Conservation (phyloP, 192 early-diverging fungal species). For the Umbelopsis isabellina region DNA sequence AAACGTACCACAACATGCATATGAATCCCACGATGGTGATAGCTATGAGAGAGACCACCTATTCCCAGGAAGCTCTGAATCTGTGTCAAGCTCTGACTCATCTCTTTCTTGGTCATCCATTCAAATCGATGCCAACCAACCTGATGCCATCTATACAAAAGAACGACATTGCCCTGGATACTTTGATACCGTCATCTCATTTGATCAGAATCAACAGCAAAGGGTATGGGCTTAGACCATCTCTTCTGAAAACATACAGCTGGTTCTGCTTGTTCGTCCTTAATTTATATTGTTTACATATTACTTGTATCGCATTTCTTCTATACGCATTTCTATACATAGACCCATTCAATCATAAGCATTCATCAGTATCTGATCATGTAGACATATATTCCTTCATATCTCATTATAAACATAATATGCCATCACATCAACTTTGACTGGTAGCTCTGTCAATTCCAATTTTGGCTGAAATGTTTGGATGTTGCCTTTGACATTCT, state of each 20-base stretch:
- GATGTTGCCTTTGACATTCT: no score
- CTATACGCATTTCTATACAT: not conserved
- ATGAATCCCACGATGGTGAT: not conserved
- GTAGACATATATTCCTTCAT: not conserved
- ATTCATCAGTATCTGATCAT: conserved; percentile 2
- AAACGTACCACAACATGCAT: not conserved
- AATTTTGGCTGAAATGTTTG: not conserved
- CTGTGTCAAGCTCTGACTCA: not conserved
- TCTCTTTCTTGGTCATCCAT: conserved; percentile 7
- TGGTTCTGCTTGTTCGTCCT: not conserved
- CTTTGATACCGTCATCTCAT: not conserved
- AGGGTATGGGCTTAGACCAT: not conserved
- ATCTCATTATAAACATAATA: conserved; percentile 8
- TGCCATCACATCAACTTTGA: not conserved
- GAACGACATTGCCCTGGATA: not conserved
- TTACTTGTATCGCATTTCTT: not conserved
- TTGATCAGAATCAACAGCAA: not conserved
- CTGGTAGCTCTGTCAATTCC: not conserved
- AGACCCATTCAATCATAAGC: not conserved
- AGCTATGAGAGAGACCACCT: not conserved
- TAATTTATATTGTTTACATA: not conserved
- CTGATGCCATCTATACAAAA: not conserved
- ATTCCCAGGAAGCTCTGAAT: not conserved
- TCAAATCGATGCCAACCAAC: not conserved
- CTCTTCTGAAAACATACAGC: not conserved